Base-by-base conservation (phyloP, 371 early-diverging fungal genomes). In the Mucor sp. region DNA sequence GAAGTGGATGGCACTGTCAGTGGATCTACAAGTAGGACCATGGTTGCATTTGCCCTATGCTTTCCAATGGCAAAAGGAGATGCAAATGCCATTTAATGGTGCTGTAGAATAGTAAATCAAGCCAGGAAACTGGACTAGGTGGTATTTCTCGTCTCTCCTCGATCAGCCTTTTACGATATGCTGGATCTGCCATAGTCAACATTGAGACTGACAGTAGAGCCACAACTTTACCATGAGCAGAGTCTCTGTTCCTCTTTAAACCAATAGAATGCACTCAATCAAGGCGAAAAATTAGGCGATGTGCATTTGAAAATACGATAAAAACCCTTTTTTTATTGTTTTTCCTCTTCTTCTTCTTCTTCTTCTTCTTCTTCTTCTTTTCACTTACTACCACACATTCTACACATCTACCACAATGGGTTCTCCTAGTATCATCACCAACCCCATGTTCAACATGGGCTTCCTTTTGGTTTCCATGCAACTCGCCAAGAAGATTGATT, bases 381-480 rank as follows among this genome's bases (percentile, higher is more conserved):
- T 43, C 33, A 48, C 44, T 28, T 61, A 53, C 28, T 56, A 53
- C 55, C 61, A 55, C 28, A 32, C 33, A 28, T 62, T 19, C n/a
- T 11, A 25, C 3, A 48, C 15, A 60, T 32, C n/a, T 60, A 37
- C 35, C 8, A 72, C 39, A 35, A 79, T 81, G 81, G 80, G 82
- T 47, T 81, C 84, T 53, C 84, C 84, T 65, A 70, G 76, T 59
- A 69, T 81, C 43, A 39, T 84, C 30, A 67, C 74, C 25, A 77
- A 73, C 33, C 84, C 84, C 30, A 60, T 84, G 61, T 80, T 84
- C 75, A 90, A 91, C 73, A 82, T 91, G 81, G 90, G 78, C 48
- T 78, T 90, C 62, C 81, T 91, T 63, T 78, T 91, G 69, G 86
- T 87, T 47, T 78, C 87, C 21, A 91, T 91, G 89, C 92, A 90